phyloP scores from a whole-genome alignment of 495 filamentous ascomycete species.

The Hyaloscypha finlandica region DNA sequence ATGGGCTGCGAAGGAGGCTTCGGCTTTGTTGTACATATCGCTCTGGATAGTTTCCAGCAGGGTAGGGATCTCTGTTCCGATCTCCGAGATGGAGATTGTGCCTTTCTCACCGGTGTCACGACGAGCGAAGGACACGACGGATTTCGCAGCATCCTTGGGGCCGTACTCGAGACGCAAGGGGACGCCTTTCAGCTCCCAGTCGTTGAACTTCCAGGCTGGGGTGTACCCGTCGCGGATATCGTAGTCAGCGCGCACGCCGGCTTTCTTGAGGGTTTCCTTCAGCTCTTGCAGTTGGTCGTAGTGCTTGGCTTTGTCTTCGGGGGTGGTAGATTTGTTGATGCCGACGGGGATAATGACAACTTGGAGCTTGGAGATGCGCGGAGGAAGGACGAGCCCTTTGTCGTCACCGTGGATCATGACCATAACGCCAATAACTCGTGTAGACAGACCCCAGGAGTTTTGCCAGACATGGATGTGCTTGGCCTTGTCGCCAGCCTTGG shows the following conservation, averaged over 20 bases:
- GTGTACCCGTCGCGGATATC: slow-evolving; percentile 86
- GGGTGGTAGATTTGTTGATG: slow-evolving; percentile 78
- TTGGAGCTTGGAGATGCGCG: slow-evolving; percentile 83
- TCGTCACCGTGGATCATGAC: slow-evolving; percentile 96
- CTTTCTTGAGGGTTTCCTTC: slow-evolving; percentile 60
- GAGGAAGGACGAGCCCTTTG: slow-evolving; percentile 89
- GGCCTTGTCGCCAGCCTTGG: slow-evolving; percentile 71
- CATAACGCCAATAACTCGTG: slow-evolving; percentile 95
- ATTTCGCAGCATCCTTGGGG: slow-evolving; percentile 84
- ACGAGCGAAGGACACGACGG: slow-evolving; percentile 80
- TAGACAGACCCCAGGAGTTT: slow-evolving; percentile 98
- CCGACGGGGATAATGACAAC: slow-evolving; percentile 91
- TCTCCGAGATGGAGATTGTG: slow-evolving; percentile 69
- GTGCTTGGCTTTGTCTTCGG: slow-evolving; percentile 73
- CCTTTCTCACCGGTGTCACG: slow-evolving; percentile 85
- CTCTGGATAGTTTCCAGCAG: slow-evolving; percentile 87
- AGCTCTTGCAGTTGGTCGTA: slow-evolving; percentile 71
- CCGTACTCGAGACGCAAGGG: slow-evolving; percentile 94
- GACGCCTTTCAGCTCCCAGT: slow-evolving; percentile 94
- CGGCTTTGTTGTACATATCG: slow-evolving; percentile 82
- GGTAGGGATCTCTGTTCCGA: slow-evolving; percentile 69
- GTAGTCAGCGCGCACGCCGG: slow-evolving; percentile 67
- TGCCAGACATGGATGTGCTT: slow-evolving; percentile 85
- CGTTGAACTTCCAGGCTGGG: slow-evolving; percentile 96
- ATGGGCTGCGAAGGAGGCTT: slow-evolving; percentile 73